Conservation (phyloP, 768 basidiomycete species). For the Mycena capillaripes region DNA sequence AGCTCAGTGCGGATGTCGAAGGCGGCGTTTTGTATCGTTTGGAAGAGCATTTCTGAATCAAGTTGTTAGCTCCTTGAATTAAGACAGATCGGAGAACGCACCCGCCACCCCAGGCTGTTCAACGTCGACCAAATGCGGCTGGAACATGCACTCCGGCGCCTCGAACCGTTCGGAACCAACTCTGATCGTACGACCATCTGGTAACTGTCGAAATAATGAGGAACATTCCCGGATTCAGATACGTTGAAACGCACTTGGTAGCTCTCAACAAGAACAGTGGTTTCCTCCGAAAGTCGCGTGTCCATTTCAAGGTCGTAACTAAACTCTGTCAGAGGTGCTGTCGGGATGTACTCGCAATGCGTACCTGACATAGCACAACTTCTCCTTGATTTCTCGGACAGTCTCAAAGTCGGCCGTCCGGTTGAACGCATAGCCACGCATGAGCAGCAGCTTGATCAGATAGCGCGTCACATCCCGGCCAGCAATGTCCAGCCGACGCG, state of each 20-base stretch:
- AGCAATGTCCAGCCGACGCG: constrained; percentile 95
- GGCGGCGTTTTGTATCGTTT: constrained; percentile 93
- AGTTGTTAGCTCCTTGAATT: neutral
- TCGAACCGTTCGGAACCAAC: constrained; percentile 99
- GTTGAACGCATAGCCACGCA: constrained; percentile 99
- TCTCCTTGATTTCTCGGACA: constrained; percentile 98
- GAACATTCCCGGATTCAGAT: neutral
- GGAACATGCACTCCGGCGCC: constrained; percentile 99
- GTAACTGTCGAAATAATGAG: constrained; percentile 68
- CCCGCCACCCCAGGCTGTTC: constrained; percentile 98
- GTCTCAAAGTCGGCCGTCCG: constrained; percentile 99
- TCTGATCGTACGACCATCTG: constrained; percentile 96
- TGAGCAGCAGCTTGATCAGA: constrained; percentile 98
- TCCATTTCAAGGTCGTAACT: constrained; percentile 99
- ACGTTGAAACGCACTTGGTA: constrained; percentile 78
- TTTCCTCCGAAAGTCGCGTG: constrained; percentile 93
- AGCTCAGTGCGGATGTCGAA: constrained; percentile 91
- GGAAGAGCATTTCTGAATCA: constrained; percentile 90
- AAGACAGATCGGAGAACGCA: constrained; percentile 48
- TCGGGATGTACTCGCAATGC: neutral
- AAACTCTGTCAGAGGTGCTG: constrained; percentile 4
- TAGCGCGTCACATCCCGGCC: constrained; percentile 99
- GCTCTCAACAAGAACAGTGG: constrained; percentile 94
- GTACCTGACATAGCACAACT: constrained; percentile 96
- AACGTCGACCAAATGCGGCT: constrained; percentile 96